These are phyloP conservation scores for Trichoderma sp. DNA, from an alignment of 2,329 filamentous ascomycete species.

Conservation along the genomic window DNA sequence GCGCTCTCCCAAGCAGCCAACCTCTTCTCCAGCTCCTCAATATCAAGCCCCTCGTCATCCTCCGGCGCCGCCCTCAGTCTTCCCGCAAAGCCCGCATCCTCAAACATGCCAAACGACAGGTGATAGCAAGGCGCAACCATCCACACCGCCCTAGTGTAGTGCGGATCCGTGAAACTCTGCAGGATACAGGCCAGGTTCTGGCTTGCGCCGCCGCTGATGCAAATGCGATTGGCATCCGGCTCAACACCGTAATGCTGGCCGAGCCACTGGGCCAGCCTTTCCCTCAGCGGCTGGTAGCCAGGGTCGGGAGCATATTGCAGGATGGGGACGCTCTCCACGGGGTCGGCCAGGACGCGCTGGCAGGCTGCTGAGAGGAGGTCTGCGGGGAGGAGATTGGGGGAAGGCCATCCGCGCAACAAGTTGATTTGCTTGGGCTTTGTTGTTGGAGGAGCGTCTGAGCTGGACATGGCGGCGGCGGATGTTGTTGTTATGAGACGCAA, in stretches of 20 bases:
- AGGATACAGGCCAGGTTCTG: constrained; percentile 80
- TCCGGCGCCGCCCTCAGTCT: constrained; percentile 73
- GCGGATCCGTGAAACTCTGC: constrained; percentile 78
- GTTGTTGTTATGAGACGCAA: background rate
- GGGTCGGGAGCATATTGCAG: constrained; percentile 79
- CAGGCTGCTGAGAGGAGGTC: constrained; percentile 64
- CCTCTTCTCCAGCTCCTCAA: constrained; percentile 52
- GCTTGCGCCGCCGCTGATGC: constrained; percentile 82
- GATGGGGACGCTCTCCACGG: constrained; percentile 61
- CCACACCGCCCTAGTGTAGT: constrained; percentile 76
- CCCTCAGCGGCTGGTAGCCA: constrained; percentile 71
- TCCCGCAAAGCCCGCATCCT: constrained; percentile 74
- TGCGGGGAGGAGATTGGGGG: constrained; percentile 65
- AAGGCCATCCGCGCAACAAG: constrained; percentile 71
- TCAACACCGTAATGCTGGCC: constrained; percentile 59
- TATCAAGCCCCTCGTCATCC: constrained; percentile 75
- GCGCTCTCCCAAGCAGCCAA: constrained; percentile 39
- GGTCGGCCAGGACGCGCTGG: constrained; percentile 62
- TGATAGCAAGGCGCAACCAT: constrained; percentile 82
- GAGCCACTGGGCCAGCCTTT: constrained; percentile 72
- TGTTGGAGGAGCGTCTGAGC: constrained; percentile 12
- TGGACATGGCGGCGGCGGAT: background rate
- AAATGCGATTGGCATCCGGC: constrained; percentile 63
- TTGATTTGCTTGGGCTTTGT: constrained; percentile 55
- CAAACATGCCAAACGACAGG: constrained; percentile 82